A percentile compares a stretch with the other conserved stretches of the same genome.
Conservation (phyloP, 352 stramenopile genomes). For the Pythium insidiosum region DNA sequence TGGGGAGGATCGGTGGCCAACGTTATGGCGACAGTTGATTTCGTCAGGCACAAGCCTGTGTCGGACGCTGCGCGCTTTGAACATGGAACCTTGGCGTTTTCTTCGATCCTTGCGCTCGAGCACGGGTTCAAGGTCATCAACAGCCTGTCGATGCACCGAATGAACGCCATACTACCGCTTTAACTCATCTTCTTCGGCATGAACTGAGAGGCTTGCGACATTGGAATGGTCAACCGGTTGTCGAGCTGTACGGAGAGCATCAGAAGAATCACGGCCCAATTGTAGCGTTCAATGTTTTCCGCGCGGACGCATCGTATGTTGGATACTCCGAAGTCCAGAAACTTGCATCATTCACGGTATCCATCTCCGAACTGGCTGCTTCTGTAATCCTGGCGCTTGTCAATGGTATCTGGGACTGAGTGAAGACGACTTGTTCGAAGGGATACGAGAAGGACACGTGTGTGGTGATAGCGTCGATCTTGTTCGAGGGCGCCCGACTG, state of each 20-base stretch:
- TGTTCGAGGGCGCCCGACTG: constrained; percentile 47
- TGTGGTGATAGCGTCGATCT: constrained; percentile 67
- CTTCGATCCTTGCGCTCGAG: too few species aligned
- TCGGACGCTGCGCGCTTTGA: constrained; percentile 24
- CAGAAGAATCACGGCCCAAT: constrained; percentile 21
- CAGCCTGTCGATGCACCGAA: too few species aligned
- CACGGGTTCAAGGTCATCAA: too few species aligned
- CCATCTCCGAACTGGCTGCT: constrained; percentile 65
- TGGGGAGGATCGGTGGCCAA: constrained; percentile 53
- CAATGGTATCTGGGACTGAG: constrained; percentile 49
- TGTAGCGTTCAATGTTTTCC: constrained; percentile 58
- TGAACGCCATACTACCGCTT: too few species aligned
- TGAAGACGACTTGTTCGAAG: constrained; percentile 38
- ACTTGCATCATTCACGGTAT: constrained; percentile 61
- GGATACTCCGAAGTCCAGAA: constrained; percentile 61
- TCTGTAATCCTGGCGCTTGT: constrained; percentile 75
- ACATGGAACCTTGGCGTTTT: constrained; percentile 60
- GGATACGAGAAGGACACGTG: constrained; percentile 53
- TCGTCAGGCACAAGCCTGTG: constrained; percentile 21
- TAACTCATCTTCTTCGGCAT: too few species aligned
- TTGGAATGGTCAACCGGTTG: too few species aligned
- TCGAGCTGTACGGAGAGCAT: constrained; percentile 43
- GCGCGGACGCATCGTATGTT: constrained; percentile 41
- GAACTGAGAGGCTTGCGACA: too few species aligned
- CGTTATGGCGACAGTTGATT: constrained; percentile 40